Percentiles rank a stretch among this genome's conserved stretches.
Evolutionary conservation across 1,284 basidiomycete genomes (phyloP).

Genomic region (Coniferiporia sulphurascens): DNA sequence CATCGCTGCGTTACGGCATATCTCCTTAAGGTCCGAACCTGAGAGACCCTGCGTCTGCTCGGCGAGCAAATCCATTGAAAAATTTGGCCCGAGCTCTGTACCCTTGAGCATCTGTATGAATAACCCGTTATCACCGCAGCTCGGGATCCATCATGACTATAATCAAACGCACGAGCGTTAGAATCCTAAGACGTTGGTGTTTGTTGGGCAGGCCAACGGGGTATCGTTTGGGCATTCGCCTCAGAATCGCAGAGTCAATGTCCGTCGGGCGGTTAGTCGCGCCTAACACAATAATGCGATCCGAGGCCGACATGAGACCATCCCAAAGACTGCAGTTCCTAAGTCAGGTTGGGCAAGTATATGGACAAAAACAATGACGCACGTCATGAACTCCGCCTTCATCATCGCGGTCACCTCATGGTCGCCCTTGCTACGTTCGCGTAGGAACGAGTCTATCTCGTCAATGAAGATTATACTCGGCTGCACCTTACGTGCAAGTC

Average conservation of each 20-base stretch:
- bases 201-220: constrained; percentile 79
- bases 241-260: constrained; percentile 92
- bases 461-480: constrained; percentile 81
- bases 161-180: constrained; percentile 61
- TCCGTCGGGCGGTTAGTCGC: constrained; percentile 95
- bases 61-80: constrained; percentile 69
- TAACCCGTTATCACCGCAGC: not conserved
- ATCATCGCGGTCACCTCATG: constrained; percentile 99
- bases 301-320: constrained; percentile 81
- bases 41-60: constrained; percentile 74
- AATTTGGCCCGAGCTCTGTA: constrained; percentile 61
- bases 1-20: constrained; percentile 94
- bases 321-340: constrained; percentile 81
- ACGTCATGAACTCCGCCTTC: constrained; percentile 99
- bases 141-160: not conserved
- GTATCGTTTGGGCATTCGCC: constrained; percentile 98
- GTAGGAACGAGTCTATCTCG: constrained; percentile 85
- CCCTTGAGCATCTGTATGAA: constrained; percentile 73
- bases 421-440: constrained; percentile 83
- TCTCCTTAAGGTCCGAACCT: constrained; percentile 90
- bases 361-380: constrained; percentile 30
- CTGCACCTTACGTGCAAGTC: constrained; percentile 70
- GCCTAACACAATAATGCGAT: constrained; percentile 90
- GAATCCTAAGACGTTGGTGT: constrained; percentile 84
- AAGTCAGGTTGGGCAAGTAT: not conserved